Conservation (phyloP, 2,329 filamentous ascomycete genomes). For the Alternaria sp. region DNA sequence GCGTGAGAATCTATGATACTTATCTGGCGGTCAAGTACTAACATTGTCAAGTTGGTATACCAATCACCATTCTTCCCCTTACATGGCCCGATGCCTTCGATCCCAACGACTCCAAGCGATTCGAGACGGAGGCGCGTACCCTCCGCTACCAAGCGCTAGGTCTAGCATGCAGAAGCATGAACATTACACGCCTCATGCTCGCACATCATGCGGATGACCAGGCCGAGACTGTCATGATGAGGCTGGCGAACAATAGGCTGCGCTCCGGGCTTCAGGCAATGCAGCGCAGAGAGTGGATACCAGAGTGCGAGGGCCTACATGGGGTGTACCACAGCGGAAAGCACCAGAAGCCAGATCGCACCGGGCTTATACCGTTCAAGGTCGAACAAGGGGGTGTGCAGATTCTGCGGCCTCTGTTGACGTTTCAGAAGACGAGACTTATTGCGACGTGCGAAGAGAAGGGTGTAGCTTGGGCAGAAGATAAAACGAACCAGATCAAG, state of each 20-base stretch:
- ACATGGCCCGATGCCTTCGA: constrained; percentile 47
- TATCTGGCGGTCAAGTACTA: constrained; percentile 5
- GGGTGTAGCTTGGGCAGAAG: constrained; percentile 78
- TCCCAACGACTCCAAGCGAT: constrained; percentile 61
- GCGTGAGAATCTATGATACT: constrained; percentile 43
- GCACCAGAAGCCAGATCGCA: constrained; percentile 11
- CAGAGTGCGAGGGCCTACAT: constrained; percentile 79
- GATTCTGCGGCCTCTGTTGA: constrained; percentile 72
- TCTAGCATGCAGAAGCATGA: constrained; percentile 58
- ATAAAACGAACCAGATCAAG: constrained; percentile 79
- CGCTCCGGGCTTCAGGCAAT: constrained; percentile 78
- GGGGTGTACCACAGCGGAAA: constrained; percentile 62
- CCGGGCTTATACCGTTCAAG: constrained; percentile 34
- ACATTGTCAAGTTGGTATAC: constrained; percentile 34
- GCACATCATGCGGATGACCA: constrained; percentile 92
- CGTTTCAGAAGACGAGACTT: constrained; percentile 75
- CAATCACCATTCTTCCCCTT: constrained; percentile 44
- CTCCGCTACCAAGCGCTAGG: constrained; percentile 78
- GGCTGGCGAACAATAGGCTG: constrained; percentile 71
- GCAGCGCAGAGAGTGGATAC: constrained; percentile 69
- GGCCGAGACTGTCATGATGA: constrained; percentile 86
- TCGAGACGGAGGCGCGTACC: constrained; percentile 78
- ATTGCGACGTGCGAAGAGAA: constrained; percentile 75
- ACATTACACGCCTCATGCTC: constrained; percentile 70
- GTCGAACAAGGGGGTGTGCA: constrained; percentile 71